Evolutionary conservation across 2,329 filamentous ascomycete species (phyloP), one percentile per base, ranked within the genome.

Genomic region (Xylariaceae sp.): DNA sequence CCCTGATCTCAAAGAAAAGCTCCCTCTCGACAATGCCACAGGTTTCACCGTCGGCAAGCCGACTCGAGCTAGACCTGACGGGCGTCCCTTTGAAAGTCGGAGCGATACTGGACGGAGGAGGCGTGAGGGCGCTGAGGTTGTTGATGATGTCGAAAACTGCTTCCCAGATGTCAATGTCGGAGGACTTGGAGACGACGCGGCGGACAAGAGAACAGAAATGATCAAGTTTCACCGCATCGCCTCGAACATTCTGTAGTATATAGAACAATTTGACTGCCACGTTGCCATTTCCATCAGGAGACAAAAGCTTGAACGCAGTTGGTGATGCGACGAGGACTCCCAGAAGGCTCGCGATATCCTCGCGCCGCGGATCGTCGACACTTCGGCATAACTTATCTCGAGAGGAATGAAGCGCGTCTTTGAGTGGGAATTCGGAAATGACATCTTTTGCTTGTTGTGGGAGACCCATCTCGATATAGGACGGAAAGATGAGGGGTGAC

Each of bases 231-330:
- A 52, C n/a, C 31, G 22, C 2, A 22, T 33, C 43, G 39, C 11
- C 19, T 41, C 38, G 30, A 44, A 42, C 27, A 52, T 47, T 30
- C 10, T 43, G 12, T 35, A 2, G 2, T 52, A 54, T 45, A n/a
- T 19, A 52, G 1, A 49, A 41, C 32, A 54, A 43, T 46, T 46
- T 54, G 7, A 10, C 10, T 51, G 30, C 45, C 30, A 51, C 17
- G 11, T 43, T 35, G 11, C 35, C 17, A 17, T 39, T 44, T 44
- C 45, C 42, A 12, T 51, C n/a, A 14, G 35, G 42, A 46, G 19
- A 54, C 42, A 19, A 19, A 30, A 51, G 19, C 7, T 36, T 42
- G 33, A 44, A 42, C 39, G 43, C 43, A 3, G 48, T 27, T 2
- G 39, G 0, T 33, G 33, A 44, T n/a, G 2, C 15, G n/a, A 45